phyloP scores from a whole-genome alignment of 2,329 filamentous ascomycete species.

The Aspergillus pseudoviridinutans region DNA sequence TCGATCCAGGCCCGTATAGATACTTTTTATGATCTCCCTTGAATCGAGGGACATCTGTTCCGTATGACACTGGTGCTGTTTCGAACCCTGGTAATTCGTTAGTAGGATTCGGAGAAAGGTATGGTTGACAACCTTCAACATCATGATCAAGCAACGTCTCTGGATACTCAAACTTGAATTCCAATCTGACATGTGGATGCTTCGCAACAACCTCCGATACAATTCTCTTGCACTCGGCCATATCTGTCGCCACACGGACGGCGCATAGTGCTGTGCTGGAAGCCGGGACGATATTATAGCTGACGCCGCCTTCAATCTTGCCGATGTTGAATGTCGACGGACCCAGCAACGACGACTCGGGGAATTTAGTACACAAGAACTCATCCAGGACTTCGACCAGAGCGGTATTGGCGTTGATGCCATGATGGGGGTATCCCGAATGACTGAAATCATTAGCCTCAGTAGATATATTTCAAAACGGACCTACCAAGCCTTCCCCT shows the following conservation, averaged over 20 bases:
- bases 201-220: slow-evolving; percentile 29
- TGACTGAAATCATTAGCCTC: slow-evolving; percentile 21
- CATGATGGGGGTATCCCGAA: slow-evolving; percentile 37
- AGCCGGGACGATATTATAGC: slow-evolving; percentile 39
- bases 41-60: slow-evolving; percentile 39
- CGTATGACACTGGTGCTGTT: slow-evolving; percentile 34
- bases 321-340: slow-evolving; percentile 41
- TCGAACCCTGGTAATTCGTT: slow-evolving; percentile 28
- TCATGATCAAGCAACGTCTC: slow-evolving; percentile 39
- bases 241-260: slow-evolving; percentile 36
- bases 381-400: slow-evolving; percentile 31
- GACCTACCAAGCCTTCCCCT: slow-evolving; percentile 18
- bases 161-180: slow-evolving; percentile 36
- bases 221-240: slow-evolving; percentile 31
- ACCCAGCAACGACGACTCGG: slow-evolving; percentile 35
- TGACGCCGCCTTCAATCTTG: slow-evolving; percentile 37
- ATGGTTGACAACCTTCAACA: slow-evolving; percentile 16
- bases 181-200: slow-evolving; percentile 32
- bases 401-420: slow-evolving; percentile 29
- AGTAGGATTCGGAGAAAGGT: neutral
- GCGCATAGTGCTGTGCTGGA: slow-evolving; percentile 39
- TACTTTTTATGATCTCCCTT: slow-evolving; percentile 32
- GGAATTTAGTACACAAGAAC: slow-evolving; percentile 21
- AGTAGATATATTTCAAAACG: neutral
- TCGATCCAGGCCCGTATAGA: slow-evolving; percentile 40